These are phyloP conservation scores for Rhizopogon sp. DNA, from an alignment of 768 basidiomycete species.

Conservation along the genomic window DNA sequence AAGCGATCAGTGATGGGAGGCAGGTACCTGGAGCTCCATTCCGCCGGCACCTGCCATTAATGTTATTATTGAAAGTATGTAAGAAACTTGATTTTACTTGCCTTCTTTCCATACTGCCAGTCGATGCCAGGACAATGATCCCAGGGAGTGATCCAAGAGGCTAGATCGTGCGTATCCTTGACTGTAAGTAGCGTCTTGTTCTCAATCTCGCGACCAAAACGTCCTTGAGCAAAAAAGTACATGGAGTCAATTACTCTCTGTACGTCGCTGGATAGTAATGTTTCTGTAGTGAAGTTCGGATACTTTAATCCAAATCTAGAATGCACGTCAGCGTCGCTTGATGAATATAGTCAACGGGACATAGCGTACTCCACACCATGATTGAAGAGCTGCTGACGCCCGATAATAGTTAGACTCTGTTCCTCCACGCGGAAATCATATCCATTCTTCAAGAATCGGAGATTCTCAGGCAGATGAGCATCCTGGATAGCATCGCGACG, in stretches of 20 bases:
- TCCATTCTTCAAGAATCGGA: slow-evolving; percentile 33
- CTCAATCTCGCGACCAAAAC: slow-evolving; percentile 29
- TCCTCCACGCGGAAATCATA: slow-evolving; percentile 29
- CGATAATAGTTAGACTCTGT: slow-evolving; percentile 32
- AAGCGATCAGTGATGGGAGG: slow-evolving; percentile 31
- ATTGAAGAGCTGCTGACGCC: slow-evolving; percentile 33
- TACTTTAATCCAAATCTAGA: slow-evolving; percentile 17
- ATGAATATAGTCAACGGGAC: not conserved
- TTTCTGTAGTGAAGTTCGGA: slow-evolving; percentile 12
- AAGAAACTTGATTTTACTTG: too few species aligned
- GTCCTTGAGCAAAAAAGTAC: slow-evolving; percentile 34
- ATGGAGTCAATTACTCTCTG: slow-evolving; percentile 32
- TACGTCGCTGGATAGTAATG: slow-evolving; percentile 10
- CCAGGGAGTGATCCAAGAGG: slow-evolving; percentile 38
- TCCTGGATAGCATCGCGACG: slow-evolving; percentile 19
- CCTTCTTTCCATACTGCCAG: too few species aligned
- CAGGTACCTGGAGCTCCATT: slow-evolving; percentile 20
- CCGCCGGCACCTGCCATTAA: too few species aligned
- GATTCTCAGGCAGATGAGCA: slow-evolving; percentile 24
- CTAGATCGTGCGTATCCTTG: slow-evolving; percentile 28
- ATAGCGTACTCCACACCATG: slow-evolving; percentile 10
- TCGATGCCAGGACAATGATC: slow-evolving; percentile 24
- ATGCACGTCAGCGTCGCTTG: too few species aligned
- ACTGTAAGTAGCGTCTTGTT: slow-evolving; percentile 24
- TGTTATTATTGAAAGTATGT: too few species aligned